Conservation (phyloP, 164 flowering plant species). For the Magnolia officinalis region DNA sequence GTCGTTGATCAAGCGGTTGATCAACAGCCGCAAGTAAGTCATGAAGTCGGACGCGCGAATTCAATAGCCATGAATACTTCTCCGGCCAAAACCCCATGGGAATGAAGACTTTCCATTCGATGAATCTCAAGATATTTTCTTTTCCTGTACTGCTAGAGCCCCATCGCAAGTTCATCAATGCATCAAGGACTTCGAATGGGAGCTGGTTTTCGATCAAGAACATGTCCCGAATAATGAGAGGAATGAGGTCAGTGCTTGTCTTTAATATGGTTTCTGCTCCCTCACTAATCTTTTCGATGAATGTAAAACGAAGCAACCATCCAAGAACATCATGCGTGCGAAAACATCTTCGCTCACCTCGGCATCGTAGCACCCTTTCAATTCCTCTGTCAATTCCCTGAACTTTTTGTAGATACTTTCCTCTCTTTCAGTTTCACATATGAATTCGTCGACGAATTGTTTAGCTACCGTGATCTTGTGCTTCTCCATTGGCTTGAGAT, state of each 20-base stretch:
- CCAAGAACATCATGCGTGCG: constrained; percentile 18
- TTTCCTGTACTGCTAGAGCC: not conserved
- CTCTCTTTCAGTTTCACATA: not conserved
- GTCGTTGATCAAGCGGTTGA: too few species aligned
- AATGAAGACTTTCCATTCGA: too few species aligned
- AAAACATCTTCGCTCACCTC: not conserved
- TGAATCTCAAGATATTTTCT: too few species aligned
- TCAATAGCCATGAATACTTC: too few species aligned
- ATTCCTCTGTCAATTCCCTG: not conserved
- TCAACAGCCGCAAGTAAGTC: too few species aligned
- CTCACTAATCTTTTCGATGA: not conserved
- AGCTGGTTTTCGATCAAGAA: too few species aligned
- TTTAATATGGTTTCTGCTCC: rapidly evolving
- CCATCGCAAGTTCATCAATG: too few species aligned
- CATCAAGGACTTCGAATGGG: too few species aligned
- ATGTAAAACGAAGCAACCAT: constrained; percentile 19
- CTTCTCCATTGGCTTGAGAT: constrained; percentile 12
- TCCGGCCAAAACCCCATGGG: too few species aligned
- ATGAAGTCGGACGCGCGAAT: too few species aligned
- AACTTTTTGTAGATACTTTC: not conserved
- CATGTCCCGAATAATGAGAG: too few species aligned
- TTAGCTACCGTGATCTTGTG: constrained; percentile 8
- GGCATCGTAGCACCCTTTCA: not conserved
- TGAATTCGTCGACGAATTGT: not conserved
- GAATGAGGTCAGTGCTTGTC: not conserved